phyloP scores from a whole-genome alignment of 2,329 filamentous ascomycete species.

The Colletotrichum filicis region DNA sequence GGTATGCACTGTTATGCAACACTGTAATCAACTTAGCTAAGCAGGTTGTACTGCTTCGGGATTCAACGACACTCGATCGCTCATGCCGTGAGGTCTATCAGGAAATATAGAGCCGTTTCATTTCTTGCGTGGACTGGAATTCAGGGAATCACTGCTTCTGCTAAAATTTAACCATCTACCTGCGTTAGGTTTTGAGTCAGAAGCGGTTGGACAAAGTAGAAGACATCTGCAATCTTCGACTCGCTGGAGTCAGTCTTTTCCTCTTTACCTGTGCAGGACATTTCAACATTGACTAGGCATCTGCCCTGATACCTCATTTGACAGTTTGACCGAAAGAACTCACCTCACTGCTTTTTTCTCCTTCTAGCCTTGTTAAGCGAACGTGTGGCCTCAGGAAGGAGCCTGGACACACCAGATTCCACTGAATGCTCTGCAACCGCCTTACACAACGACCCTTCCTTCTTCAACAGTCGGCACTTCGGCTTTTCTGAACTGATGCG shows the following conservation, averaged over 20 bases:
- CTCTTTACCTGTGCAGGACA: neutral
- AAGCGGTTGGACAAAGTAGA: neutral
- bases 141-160: neutral
- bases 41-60: neutral
- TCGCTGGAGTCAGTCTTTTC: neutral
- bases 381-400: neutral
- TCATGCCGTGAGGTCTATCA: neutral
- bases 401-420: neutral
- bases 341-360: neutral
- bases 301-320: neutral
- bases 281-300: neutral
- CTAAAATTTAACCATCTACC: no score
- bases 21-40: constrained; percentile 10
- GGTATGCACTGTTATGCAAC: neutral
- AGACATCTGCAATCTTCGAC: neutral
- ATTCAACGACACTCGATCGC: neutral
- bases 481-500: neutral
- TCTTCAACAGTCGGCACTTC: neutral
- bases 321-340: neutral
- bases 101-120: neutral
- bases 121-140: neutral
- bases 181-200: neutral
- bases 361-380: neutral
- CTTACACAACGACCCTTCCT: neutral
- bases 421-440: neutral